Conservation (phyloP, 2,329 filamentous ascomycete genomes). For the Aspergillus sp. region DNA sequence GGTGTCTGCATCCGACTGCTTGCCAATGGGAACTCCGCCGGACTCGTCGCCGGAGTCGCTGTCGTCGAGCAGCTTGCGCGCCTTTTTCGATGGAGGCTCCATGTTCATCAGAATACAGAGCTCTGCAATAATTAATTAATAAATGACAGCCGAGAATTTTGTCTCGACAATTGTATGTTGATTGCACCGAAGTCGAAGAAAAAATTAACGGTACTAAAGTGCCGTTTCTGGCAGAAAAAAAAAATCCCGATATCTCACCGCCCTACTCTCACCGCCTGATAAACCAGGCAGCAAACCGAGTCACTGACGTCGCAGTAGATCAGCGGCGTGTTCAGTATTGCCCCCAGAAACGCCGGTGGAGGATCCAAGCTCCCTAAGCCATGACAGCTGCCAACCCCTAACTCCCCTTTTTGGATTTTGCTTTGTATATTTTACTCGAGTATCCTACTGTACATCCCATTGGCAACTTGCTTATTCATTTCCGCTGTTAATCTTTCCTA, state of each 20-base stretch:
- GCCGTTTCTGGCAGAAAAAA: conserved; percentile 25
- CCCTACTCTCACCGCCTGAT: conserved; percentile 3
- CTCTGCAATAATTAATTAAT: background rate
- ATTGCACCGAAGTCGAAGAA: conserved; percentile 3
- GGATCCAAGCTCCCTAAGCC: background rate
- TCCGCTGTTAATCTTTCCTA: conserved; percentile 4
- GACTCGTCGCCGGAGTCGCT: conserved; percentile 33
- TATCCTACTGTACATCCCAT: conserved; percentile 5
- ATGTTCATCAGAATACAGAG: conserved; percentile 17
- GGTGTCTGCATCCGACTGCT: conserved; percentile 24
- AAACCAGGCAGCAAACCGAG: conserved; percentile 9
- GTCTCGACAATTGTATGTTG: background rate
- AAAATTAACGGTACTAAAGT: conserved; percentile 3
- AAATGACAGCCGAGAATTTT: background rate
- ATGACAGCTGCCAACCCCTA: background rate
- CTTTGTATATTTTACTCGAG: background rate
- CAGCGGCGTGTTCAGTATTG: conserved; percentile 9
- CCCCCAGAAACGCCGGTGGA: background rate
- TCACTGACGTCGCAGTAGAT: conserved; percentile 31
- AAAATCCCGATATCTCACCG: conserved; percentile 21
- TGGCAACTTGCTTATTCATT: conserved; percentile 1
- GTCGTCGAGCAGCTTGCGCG: conserved; percentile 34
- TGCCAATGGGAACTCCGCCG: conserved; percentile 32
- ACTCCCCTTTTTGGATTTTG: background rate
- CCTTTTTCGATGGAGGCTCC: conserved; percentile 38